Evolutionary conservation across 2,329 filamentous ascomycete species (phyloP).

Genomic region (Fusarium chaquense): DNA sequence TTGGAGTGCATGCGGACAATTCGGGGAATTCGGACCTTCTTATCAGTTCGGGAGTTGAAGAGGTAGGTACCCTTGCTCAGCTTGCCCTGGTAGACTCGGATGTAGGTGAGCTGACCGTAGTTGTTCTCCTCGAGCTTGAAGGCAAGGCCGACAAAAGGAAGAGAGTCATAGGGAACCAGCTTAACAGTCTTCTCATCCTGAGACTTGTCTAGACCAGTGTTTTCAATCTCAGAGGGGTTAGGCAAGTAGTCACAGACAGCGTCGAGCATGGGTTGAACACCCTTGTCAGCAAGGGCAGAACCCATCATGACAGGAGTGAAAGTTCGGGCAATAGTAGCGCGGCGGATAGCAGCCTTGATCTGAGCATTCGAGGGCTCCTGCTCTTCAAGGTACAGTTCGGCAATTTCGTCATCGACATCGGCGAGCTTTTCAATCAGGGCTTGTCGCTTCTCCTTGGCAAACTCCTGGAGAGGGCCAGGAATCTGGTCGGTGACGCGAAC

Average conservation of each 20-base stretch:
- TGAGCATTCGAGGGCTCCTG: constrained; percentile 80
- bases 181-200: constrained; percentile 83
- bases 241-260: constrained; percentile 96
- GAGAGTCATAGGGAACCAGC: constrained; percentile 90
- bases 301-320: constrained; percentile 98
- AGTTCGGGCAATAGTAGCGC: constrained; percentile 87
- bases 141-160: constrained; percentile 94
- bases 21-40: constrained; percentile 95
- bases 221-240: constrained; percentile 89
- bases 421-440: constrained; percentile 94
- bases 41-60: constrained; percentile 92
- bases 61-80: constrained; percentile 90
- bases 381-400: constrained; percentile 93
- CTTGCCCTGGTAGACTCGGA: constrained; percentile 95
- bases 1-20: constrained; percentile 99
- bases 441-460: constrained; percentile 84
- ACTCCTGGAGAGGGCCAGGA: constrained; percentile 79
- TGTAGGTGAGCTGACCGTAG: constrained; percentile 97
- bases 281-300: constrained; percentile 93
- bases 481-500: constrained; percentile 83
- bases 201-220: constrained; percentile 86
- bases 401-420: constrained; percentile 98
- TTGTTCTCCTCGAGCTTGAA: constrained; percentile 99
- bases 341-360: constrained; percentile 91
- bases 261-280: constrained; percentile 95